Percentiles rank a stretch among this genome's conserved stretches.
Conservation (phyloP, 2,329 filamentous ascomycete genomes). For the Ascochyta fabae region DNA sequence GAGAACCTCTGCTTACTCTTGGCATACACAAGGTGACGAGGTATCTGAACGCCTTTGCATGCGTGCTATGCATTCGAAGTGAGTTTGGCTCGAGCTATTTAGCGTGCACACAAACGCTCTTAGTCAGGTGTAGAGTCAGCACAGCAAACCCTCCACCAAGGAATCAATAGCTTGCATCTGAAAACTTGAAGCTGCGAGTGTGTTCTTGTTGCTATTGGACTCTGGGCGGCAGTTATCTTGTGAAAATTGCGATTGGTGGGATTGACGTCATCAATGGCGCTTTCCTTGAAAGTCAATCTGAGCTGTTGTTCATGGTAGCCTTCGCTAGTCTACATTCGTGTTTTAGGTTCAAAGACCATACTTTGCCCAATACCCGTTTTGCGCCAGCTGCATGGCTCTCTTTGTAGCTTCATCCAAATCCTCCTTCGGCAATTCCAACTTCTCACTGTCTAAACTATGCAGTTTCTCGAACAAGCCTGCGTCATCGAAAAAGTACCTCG, state of each 20-base stretch:
- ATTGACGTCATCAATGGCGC: too few relatives aligned
- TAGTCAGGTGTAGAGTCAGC: too few relatives aligned
- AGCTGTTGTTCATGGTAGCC: too few relatives aligned
- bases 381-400: conserved; percentile 18
- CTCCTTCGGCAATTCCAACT: conserved; percentile 65
- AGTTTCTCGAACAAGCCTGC: conserved; percentile 42
- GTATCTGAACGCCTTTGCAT: too few relatives aligned
- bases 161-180: too few relatives aligned
- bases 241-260: too few relatives aligned
- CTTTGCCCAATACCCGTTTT: conserved; percentile 14
- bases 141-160: too few relatives aligned
- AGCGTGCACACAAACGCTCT: neutral
- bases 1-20: conserved; percentile 1
- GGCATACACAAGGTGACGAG: neutral
- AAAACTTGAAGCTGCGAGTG: neutral
- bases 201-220: neutral
- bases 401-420: conserved; percentile 64
- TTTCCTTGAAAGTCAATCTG: too few relatives aligned
- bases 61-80: too few relatives aligned
- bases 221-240: neutral
- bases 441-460: conserved; percentile 55
- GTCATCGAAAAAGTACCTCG: conserved; percentile 59
- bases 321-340: too few relatives aligned
- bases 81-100: neutral
- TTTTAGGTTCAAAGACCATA: neutral